A percentile compares a stretch with the other conserved stretches of the same genome.
Evolutionary conservation across 208 protist genomes (phyloP).

Genomic region (Strigomonas culicis): DNA sequence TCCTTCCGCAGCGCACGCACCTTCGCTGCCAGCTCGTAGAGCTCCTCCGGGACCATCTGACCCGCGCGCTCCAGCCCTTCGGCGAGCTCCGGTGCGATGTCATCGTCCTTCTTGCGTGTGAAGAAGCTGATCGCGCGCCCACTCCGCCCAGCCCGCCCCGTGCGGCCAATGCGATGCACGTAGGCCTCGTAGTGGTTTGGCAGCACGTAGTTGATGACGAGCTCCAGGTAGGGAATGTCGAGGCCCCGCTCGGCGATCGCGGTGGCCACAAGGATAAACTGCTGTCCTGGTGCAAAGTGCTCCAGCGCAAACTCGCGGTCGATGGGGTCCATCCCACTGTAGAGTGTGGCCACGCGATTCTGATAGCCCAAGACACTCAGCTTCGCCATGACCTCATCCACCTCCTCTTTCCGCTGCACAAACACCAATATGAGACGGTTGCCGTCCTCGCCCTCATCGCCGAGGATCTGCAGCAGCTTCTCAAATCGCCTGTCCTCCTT

Average conservation of each 20-base stretch:
- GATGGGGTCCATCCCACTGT: slow-evolving; percentile 90
- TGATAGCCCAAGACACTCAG: slow-evolving; percentile 79
- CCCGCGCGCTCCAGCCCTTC: slow-evolving; percentile 71
- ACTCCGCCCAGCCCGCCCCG: slow-evolving; percentile 72
- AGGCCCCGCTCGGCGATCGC: slow-evolving; percentile 90
- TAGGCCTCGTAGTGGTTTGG: slow-evolving; percentile 98
- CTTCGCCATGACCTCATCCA: slow-evolving; percentile 80
- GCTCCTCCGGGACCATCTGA: slow-evolving; percentile 75
- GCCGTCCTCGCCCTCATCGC: slow-evolving; percentile 64
- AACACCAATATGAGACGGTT: slow-evolving; percentile 90
- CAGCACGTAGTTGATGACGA: slow-evolving; percentile 99
- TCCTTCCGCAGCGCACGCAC: slow-evolving; percentile 71
- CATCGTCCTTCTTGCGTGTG: slow-evolving; percentile 69
- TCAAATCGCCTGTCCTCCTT: slow-evolving; percentile 68
- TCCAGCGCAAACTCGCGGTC: slow-evolving; percentile 89
- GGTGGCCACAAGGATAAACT: slow-evolving; percentile 90
- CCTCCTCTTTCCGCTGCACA: slow-evolving; percentile 86
- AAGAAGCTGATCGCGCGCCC: slow-evolving; percentile 89
- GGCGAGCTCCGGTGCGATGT: slow-evolving; percentile 77
- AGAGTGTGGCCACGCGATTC: slow-evolving; percentile 70
- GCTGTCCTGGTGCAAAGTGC: slow-evolving; percentile 78
- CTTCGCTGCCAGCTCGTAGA: slow-evolving; percentile 64
- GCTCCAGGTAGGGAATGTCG: slow-evolving; percentile 97
- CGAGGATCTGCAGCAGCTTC: slow-evolving; percentile 82
- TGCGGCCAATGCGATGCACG: slow-evolving; percentile 96